phyloP scores from a whole-genome alignment of 106 monocot genomes.

The Cymbidium sinense region DNA sequence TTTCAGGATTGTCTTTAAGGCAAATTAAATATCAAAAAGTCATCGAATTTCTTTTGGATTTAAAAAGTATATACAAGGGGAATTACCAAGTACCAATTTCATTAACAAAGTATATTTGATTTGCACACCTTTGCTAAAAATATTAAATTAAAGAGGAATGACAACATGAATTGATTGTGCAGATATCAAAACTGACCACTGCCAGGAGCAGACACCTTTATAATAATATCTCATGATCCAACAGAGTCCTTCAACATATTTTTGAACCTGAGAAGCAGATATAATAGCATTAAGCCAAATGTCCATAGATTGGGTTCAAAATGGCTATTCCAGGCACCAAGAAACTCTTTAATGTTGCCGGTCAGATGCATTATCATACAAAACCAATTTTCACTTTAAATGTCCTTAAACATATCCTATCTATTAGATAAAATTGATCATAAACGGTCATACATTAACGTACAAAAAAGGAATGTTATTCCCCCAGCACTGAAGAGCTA shows the following conservation, averaged over 20 bases:
- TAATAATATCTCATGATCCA: conserved; percentile 99
- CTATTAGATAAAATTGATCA: background rate
- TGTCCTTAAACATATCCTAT: background rate
- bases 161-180: background rate
- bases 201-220: conserved; percentile 98
- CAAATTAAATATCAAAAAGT: background rate
- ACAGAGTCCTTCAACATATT: conserved; percentile 93
- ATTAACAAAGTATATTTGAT: background rate
- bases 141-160: background rate
- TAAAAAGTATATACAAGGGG: background rate
- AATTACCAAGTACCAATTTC: background rate
- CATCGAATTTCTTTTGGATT: background rate
- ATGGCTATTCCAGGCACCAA: background rate
- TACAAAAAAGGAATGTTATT: background rate
- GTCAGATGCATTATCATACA: background rate
- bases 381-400: background rate
- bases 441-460: background rate
- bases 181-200: conserved; percentile 50
- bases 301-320: background rate
- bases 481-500: background rate
- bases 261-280: conserved; percentile 49
- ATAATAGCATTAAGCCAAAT: background rate
- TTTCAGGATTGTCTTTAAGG: background rate
- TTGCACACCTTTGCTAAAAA: background rate
- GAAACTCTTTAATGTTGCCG: background rate